Conservation (phyloP, 2,329 filamentous ascomycete species). For the Neodidymelliopsis sp. region DNA sequence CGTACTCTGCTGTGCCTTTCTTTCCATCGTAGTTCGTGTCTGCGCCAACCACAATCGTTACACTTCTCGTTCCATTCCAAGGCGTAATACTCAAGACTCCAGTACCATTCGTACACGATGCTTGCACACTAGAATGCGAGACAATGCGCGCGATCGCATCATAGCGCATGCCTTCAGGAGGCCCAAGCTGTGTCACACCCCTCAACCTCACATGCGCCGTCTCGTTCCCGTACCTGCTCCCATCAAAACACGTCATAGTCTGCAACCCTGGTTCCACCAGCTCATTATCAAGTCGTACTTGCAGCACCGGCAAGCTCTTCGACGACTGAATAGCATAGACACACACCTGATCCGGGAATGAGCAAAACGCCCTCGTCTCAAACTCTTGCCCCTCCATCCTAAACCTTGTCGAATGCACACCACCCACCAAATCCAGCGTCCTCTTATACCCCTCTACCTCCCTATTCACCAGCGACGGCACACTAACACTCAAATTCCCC, state of each 20-base stretch:
- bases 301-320: constrained; percentile 51
- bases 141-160: constrained; percentile 48
- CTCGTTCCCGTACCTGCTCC: constrained; percentile 36
- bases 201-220: constrained; percentile 33
- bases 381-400: constrained; percentile 40
- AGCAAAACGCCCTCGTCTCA: constrained; percentile 55
- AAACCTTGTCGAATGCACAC: constrained; percentile 48
- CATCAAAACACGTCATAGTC: constrained; percentile 44
- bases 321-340: constrained; percentile 47
- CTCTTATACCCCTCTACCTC: constrained; percentile 47
- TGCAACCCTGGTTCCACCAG: constrained; percentile 41
- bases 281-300: constrained; percentile 54
- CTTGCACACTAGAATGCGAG: constrained; percentile 18
- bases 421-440: constrained; percentile 55
- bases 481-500: constrained; percentile 55
- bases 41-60: constrained; percentile 55
- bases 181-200: constrained; percentile 50
- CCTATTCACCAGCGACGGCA: constrained; percentile 39
- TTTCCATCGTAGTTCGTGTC: constrained; percentile 60
- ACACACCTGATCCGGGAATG: constrained; percentile 53
- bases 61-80: constrained; percentile 22
- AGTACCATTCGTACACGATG: constrained; percentile 17
- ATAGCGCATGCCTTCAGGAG: constrained; percentile 56
- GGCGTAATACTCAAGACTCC: constrained; percentile 20
- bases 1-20: constrained; percentile 54